Base-by-base conservation (phyloP, 768 basidiomycete species). In the Suillus occidentalis region DNA sequence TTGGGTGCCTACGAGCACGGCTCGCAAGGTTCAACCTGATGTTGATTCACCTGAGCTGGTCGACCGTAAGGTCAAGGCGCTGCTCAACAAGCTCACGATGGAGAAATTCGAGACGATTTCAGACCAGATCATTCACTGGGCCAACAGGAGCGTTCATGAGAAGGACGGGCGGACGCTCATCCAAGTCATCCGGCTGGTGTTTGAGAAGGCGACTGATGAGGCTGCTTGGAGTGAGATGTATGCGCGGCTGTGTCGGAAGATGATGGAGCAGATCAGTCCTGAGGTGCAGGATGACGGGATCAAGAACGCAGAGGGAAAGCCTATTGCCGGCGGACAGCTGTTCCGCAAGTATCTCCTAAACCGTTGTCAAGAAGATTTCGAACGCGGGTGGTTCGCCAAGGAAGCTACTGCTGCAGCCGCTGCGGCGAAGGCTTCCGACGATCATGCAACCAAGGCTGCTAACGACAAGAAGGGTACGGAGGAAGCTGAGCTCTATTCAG, bases 221-320 rank as follows among this genome's bases (percentile, higher is more conserved):
- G 94, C 94, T 50, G 87, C 89, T 10, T 96, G 94, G 91, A 96
- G 94, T 2, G 91, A 94, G 81, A 98, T 98, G 94, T 98, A 99
- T 76, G 97, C 97, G 37, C 89, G 92, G 39, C 82, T 99, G 45
- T 98, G 96, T 75, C 84, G 94, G 69, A 93, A 95, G 85, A 91
- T 98, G 87, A 93, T 96, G 91, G 94, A 95, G 78, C 88, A 87
- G 74, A 92, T 99, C 75, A 93, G 89, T 63, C 82, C 89, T 37
- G 88, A 91, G 66, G 93, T 98, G 6, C 89, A 90, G 70, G 96
- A 98, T 73, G 92, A 95, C 65, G 88, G 89, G 12, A 92, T 97
- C 79, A 87, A 83, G 80, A 89, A 87, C 68, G 50, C 80, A 14
- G 93, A 95, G 67, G 94, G 92, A 72, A 90, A 91, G 73, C 92